Evolutionary conservation across 139 green algal species (phyloP), one percentile per base, ranked within the genome.

Genomic region (Coelastrella sp.): DNA sequence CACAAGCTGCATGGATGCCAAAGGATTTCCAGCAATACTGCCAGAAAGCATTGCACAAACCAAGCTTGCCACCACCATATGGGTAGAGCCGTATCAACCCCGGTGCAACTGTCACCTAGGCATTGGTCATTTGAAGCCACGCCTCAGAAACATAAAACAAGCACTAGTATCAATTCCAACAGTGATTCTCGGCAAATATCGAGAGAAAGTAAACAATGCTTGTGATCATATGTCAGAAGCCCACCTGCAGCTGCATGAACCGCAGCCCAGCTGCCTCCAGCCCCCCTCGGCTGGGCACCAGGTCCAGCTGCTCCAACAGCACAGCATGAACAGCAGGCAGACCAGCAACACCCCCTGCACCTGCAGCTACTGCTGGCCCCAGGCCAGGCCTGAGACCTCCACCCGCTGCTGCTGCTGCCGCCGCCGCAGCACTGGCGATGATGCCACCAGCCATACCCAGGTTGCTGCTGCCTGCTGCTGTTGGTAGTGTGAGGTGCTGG

Each of bases 221-320:
- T 10, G 8, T 5, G 17, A 76, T 47, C 68, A 47, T 47, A 5
- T 8, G 5, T 22, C 5, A 7, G 4, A 8, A 10, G 16, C 58
- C 32, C 58, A 90, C 85, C 86, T 90, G 86, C 86, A 90, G 76
- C 64, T 85, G 86, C 77, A 85, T 54, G 75, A 90, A 86, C 4
- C 76, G 19, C 16, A 90, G 65, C 3, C 61, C 61, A 7, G 86
- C 86, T 59, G 86, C 86, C 61, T 90, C 76, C 20, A 90, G 11
- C n/a, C 85, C 85, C 4, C 76, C 86, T 20, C 54, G 64, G 64
- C 61, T 86, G 19, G 75, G 76, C 76, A 90, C 76, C 76, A 90
- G 86, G 64, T 90, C 86, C 14, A 90, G 64, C 11, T 85, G 64
- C 76, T 86, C 22, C 75, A 86, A 76, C 86, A 90, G 86, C 76